Evolutionary conservation across 108 stramenopile species (phyloP), one percentile per base, ranked within the genome.

Genomic region (Bacterosira constricta): DNA sequence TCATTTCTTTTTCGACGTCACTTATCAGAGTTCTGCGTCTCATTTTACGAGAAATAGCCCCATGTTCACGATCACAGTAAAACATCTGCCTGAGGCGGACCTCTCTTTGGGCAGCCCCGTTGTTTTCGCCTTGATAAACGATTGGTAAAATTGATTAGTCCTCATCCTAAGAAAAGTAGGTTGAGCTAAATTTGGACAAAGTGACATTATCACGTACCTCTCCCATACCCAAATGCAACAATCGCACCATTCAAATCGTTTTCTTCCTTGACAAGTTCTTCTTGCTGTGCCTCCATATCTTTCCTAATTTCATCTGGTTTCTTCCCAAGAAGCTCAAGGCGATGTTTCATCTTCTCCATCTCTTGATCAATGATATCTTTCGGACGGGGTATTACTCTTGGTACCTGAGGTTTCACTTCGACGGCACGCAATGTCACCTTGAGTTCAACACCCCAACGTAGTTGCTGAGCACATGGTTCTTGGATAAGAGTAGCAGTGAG

Each of bases 381-480:
- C 5, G 49, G 72, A 29, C 35, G 21, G 6, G 58, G 49, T 10
- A 68, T 38, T 8, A 74, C 11, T 17, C 41, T 45, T 15, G 78
- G 65, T 17, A 68, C 31, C 26, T 59, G 58, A 32, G 78, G 78
- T 41, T 55, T 75, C 5, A 80, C 79, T 64, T 80, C 74, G 7
- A 76, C 79, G 13, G 74, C 74, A 46, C 79, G 68, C 15, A 80
- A 34, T 30, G 79, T 80, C 27, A 80, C 50, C 29, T 76, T 76
- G 13, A 76, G 62, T 41, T 75, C 75, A 3, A 73, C 64, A 6
- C 79, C 79, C 79, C 79, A 80, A 35, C 56, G 63, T 18, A 76
- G 13, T 35, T 69, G 67, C 38, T 34, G 55, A 30, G 75, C 69
- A 21, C 35, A 64, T 26, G 79, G 79, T 57, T 80, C 79, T 64